These are phyloP conservation scores for Rhododendron mucronatum DNA, from an alignment of 148 eudicot species.

Conservation along the genomic window DNA sequence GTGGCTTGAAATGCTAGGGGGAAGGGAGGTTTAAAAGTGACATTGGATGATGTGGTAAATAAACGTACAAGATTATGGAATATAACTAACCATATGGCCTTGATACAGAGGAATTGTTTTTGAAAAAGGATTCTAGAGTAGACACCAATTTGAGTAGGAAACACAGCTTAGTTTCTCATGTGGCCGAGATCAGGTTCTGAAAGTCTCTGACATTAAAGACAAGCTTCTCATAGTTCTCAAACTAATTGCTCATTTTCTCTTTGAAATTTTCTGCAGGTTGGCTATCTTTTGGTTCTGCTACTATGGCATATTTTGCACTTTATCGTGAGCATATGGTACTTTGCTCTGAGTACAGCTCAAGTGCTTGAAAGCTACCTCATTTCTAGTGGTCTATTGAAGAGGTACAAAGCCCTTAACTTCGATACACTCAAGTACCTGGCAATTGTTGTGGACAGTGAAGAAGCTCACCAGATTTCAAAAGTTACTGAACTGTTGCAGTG, in stretches of 20 bases:
- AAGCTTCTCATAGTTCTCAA: not conserved
- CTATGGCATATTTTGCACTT: conserved; percentile 59
- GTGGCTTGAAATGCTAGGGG: not conserved
- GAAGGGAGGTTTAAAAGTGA: not conserved
- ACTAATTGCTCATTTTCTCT: conserved; percentile 1
- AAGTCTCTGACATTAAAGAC: not conserved
- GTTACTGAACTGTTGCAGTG: conserved; percentile 66
- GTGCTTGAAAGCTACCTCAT: conserved; percentile 60
- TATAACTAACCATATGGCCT: not conserved
- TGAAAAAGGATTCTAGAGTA: not conserved
- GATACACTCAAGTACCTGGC: conserved; percentile 66
- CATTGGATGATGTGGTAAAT: not conserved
- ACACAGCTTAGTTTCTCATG: not conserved
- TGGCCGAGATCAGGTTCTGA: not conserved
- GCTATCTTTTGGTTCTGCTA: conserved; percentile 30
- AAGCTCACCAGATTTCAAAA: conserved; percentile 51
- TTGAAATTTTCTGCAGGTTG: conserved; percentile 40
- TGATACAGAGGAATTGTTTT: not conserved
- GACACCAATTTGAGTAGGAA: not conserved
- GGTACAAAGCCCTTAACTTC: conserved; percentile 44
- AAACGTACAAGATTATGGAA: not conserved
- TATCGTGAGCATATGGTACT: conserved; percentile 50
- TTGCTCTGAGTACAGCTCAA: conserved; percentile 21
- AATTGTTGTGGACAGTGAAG: conserved; percentile 76
- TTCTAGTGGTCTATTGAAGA: conserved; percentile 37